phyloP scores from a whole-genome alignment of 2,329 filamentous ascomycete genomes.

The Tolypocladium endophyticum region DNA sequence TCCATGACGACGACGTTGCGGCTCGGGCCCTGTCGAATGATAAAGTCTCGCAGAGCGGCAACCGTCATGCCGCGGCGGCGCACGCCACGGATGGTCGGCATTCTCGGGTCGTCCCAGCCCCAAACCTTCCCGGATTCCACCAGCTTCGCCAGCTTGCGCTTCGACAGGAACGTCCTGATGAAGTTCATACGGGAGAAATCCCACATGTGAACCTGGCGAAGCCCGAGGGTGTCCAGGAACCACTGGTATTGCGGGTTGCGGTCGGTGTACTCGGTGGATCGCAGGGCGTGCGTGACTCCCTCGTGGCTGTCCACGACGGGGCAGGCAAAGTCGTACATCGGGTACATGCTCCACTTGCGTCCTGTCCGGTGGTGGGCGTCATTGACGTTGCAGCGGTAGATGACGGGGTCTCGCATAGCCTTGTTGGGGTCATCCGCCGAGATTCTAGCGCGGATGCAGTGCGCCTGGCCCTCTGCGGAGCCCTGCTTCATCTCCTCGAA shows the following conservation, averaged over 20 bases:
- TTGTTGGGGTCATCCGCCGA: slow-evolving; percentile 89
- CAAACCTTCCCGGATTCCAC: slow-evolving; percentile 66
- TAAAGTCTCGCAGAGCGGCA: slow-evolving; percentile 70
- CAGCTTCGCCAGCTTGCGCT: slow-evolving; percentile 77
- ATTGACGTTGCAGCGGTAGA: slow-evolving; percentile 78
- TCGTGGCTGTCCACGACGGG: slow-evolving; percentile 72
- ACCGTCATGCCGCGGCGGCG: slow-evolving; percentile 70
- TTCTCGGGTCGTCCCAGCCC: slow-evolving; percentile 80
- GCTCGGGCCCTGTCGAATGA: slow-evolving; percentile 73
- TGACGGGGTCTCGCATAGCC: slow-evolving; percentile 90
- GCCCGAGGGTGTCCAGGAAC: slow-evolving; percentile 65
- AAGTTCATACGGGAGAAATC: slow-evolving; percentile 82
- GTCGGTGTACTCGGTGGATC: slow-evolving; percentile 81
- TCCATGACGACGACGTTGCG: slow-evolving; percentile 79
- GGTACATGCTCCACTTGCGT: slow-evolving; percentile 73
- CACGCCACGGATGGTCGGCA: slow-evolving; percentile 76
- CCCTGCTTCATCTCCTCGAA: slow-evolving; percentile 93
- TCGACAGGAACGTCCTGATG: slow-evolving; percentile 70
- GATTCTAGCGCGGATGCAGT: slow-evolving; percentile 94
- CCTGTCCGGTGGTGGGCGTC: slow-evolving; percentile 68
- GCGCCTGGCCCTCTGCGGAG: slow-evolving; percentile 64
- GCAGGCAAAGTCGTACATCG: slow-evolving; percentile 79
- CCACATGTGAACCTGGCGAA: slow-evolving; percentile 74
- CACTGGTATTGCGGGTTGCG: slow-evolving; percentile 80
- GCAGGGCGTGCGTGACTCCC: slow-evolving; percentile 72